Evolutionary conservation across 2,329 filamentous ascomycete species (phyloP), one percentile per base, ranked within the genome.

Genomic region (Colletotrichum cuscutae): DNA sequence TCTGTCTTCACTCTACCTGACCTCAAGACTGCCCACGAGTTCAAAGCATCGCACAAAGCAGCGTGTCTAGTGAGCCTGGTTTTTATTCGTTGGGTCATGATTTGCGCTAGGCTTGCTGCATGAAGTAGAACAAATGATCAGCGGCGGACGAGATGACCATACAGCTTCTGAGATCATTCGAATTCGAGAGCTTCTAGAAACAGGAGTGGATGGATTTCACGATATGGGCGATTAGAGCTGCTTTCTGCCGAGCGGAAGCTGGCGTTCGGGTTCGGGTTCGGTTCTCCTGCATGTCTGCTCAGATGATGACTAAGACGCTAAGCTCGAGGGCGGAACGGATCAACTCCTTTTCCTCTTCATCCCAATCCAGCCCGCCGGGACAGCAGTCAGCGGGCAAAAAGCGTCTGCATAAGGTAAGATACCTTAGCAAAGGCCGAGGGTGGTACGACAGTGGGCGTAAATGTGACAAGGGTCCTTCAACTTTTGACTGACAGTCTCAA

Each of bases 361-460:
- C 19, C 19, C 19, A 19, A 49, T 22, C 37, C 37, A 49, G 42
- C 49, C 46, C 52, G 19, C 26, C 46, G 30, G 26, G 22, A 11
- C 32, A 53, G 24, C 12, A 8, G 15, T 54, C 54, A 61, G 67
- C 37, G 28, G 54, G 19, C 46, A 54, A 7, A 35, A 46, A 42
- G 53, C n/a, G 42, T 59, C 62, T 35, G 68, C 35, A 30, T 24
- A 12, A 35, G 32, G 32, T 35, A 5, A 35, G 32, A 12, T 35
- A 30, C 15, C 37, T 42, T 42, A 42, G 30, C 37, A 54, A n/a
- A n/a, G 13, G 35, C 35, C 24, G 22, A 15, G 57, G 52, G 52
- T 73, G 71, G 71, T 65, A 65, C 67, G 67, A 73, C 60, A 65
- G 60, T 61, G 60, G 60, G 54, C 56, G 66, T 32, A 37, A 42